Conservation (phyloP, 148 eudicot genomes). For the Rhododendron molle region DNA sequence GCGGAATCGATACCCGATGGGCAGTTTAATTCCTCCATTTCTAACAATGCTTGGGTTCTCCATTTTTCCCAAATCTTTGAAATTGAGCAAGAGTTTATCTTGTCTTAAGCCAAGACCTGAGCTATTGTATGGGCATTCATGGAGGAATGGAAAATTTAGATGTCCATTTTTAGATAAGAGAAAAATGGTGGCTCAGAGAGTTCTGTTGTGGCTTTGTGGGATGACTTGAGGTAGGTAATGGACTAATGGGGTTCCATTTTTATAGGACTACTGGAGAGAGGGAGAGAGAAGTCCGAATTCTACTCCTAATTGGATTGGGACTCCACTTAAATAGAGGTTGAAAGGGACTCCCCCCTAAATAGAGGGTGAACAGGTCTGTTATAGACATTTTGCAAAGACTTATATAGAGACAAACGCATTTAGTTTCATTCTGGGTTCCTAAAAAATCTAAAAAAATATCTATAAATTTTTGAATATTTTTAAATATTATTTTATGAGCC, state of each 20-base stretch:
- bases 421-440: too few relatives aligned
- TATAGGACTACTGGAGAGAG: too few relatives aligned
- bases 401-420: too few relatives aligned
- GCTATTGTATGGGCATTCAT: background rate
- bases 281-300: background rate
- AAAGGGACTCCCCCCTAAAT: too few relatives aligned
- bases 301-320: background rate
- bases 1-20: constrained; percentile 51
- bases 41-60: background rate
- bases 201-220: background rate
- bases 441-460: too few relatives aligned
- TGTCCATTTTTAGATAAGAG: background rate
- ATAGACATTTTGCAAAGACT: too few relatives aligned
- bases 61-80: background rate
- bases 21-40: constrained; percentile 25
- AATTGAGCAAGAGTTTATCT: background rate
- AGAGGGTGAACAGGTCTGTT: too few relatives aligned
- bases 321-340: background rate
- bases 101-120: background rate
- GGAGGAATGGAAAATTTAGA: too few relatives aligned
- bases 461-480: too few relatives aligned
- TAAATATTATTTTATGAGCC: too few relatives aligned
- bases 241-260: background rate
- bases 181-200: background rate
- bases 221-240: background rate